These are phyloP conservation scores for Hypoxylon sp. DNA, from an alignment of 2,329 filamentous ascomycete genomes.

Conservation along the genomic window DNA sequence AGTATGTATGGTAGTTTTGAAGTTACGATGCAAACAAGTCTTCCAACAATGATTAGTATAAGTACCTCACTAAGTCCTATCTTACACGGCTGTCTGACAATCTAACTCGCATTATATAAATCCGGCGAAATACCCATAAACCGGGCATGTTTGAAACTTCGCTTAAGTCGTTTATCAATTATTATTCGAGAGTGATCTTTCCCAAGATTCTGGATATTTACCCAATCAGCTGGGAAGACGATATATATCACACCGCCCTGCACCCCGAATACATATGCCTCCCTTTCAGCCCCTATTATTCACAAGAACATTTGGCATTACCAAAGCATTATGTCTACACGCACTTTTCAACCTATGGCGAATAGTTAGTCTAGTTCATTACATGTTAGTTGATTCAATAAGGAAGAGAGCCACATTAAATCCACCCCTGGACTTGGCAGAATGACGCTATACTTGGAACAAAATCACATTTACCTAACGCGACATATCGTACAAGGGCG, in stretches of 20 bases:
- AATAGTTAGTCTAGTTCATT: background rate
- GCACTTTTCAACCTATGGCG: background rate
- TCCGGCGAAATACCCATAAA: background rate
- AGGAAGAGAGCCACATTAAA: background rate
- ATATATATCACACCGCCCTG: background rate
- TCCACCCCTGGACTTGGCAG: background rate
- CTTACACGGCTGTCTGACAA: no score
- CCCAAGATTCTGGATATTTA: background rate
- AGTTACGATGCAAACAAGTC: no score
- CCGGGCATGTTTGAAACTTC: constrained; percentile 4
- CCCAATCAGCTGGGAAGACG: background rate
- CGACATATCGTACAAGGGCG: background rate
- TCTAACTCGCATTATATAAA: background rate
- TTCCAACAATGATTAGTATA: no score
- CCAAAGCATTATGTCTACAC: background rate
- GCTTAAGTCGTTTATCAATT: background rate
- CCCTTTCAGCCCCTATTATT: background rate
- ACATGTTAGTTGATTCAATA: background rate
- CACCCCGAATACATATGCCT: background rate
- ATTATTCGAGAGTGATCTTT: background rate
- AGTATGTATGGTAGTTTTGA: no score
- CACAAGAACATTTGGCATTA: background rate
- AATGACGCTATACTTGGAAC: background rate
- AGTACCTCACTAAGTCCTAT: no score
- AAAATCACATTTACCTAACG: background rate